Base-by-base conservation (phyloP, 2,329 filamentous ascomycete species). In the Phyllosticta ampelicida region DNA sequence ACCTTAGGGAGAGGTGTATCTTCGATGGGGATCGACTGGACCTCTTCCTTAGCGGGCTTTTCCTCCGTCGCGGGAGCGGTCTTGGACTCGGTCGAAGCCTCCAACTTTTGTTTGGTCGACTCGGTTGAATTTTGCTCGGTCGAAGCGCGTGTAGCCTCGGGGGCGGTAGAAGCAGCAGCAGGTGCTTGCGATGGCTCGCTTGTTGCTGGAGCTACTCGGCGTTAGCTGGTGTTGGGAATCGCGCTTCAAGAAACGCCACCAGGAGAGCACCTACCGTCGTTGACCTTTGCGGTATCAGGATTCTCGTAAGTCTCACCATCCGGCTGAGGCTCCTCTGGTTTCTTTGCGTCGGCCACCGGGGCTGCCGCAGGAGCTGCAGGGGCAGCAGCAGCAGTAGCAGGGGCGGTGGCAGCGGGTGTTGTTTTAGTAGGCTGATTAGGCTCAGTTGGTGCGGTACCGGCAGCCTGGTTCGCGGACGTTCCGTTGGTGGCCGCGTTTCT, bases 401-500 rank as follows among this genome's bases (percentile, higher is more conserved):
- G 65, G 23, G 67, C 66, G 3, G 70, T 64, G 1, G 66, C 64
- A 51, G 68, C 63, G 26, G 70, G 69, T 16, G 65, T 64, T 16
- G 71, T 70, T 62, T 71, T 69, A 56, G 64, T 71, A 48, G 70
- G 68, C 62, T 68, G 68, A 19, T 62, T 57, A 50, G 66, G 63
- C 11, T 65, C 62, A 44, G 66, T 61, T 8, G 36, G n/a, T n/a
- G 30, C 51, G 51, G 65, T 59, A 26, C 65, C 63, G 20, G 65
- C 58, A 26, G 67, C 64, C 11, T 64, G 61, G 29, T 67, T 60
- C 23, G 54, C 58, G 30, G 58, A 49, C 49, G 51, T 53, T 23
- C 48, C 30, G 13, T 54, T 56, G 4, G 49, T 26, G 60, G 68
- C 67, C 48, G 58, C 48, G 44, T 57, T 51, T 28, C 20, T 48